Evolutionary conservation across 495 filamentous ascomycete species (phyloP).

Genomic region (Penicillium waksmanii): DNA sequence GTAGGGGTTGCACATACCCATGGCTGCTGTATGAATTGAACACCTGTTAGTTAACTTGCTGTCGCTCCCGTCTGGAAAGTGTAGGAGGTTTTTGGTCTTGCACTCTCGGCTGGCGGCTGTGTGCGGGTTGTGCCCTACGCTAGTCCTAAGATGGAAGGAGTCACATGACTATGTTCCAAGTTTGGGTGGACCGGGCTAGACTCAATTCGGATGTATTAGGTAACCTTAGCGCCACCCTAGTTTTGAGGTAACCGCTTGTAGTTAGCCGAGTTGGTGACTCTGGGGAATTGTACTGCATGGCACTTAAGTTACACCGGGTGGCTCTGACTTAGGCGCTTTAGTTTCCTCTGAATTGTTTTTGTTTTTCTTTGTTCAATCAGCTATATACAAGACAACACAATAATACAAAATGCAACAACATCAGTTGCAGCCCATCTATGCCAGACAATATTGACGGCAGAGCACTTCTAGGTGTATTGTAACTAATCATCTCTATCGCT

Average conservation of each 20-base stretch:
- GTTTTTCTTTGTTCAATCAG: background rate
- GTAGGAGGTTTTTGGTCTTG: conserved; percentile 49
- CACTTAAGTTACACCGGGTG: no score
- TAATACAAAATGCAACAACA: conserved; percentile 4
- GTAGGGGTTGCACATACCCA: conserved; percentile 41
- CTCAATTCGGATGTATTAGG: background rate
- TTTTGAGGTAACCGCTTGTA: no score
- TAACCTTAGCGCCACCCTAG: background rate
- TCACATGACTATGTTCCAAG: conserved; percentile 4
- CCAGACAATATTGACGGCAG: background rate
- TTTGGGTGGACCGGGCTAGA: background rate
- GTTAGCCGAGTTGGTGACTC: no score
- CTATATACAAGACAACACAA: conserved; percentile 7
- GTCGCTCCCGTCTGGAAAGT: conserved; percentile 49
- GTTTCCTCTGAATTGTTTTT: no score
- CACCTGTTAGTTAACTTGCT: conserved; percentile 50
- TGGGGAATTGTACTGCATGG: no score
- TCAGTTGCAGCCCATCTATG: background rate
- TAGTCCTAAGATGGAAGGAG: conserved; percentile 31
- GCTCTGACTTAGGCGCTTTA: no score
- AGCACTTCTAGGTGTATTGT: conserved; percentile 23
- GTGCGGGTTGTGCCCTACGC: conserved; percentile 56
- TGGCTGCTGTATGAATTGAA: conserved; percentile 51
- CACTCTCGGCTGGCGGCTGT: conserved; percentile 49
- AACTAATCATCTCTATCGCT: conserved; percentile 42